Conservation (phyloP, 805 yeast genomes). For the Candida orba region DNA sequence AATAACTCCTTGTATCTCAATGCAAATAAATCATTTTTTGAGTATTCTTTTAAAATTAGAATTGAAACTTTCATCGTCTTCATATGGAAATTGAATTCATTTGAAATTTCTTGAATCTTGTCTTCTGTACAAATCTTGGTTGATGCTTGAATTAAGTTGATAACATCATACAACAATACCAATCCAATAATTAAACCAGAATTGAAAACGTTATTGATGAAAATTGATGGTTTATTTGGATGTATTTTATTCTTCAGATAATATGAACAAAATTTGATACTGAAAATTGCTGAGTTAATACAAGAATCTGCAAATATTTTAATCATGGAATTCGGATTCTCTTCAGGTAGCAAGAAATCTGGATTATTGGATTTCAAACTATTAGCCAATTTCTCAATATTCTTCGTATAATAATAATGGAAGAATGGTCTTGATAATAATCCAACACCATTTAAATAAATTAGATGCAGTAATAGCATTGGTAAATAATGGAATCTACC, state of each 20-base stretch:
- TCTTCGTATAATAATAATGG: constrained; percentile 18
- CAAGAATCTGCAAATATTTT: constrained; percentile 23
- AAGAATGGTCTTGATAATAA: constrained; percentile 31
- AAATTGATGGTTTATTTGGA: constrained; percentile 25
- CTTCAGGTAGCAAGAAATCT: background rate
- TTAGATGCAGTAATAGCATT: constrained; percentile 25
- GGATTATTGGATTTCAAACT: background rate
- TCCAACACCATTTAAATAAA: constrained; percentile 26
- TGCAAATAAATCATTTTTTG: background rate
- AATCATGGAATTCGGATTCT: background rate
- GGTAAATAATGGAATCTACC: constrained; percentile 2
- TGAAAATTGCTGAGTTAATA: constrained; percentile 24
- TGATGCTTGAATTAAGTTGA: background rate
- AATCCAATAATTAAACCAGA: constrained; percentile 27
- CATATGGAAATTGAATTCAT: background rate
- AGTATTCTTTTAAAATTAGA: background rate
- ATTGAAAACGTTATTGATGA: constrained; percentile 23
- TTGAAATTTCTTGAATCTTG: background rate
- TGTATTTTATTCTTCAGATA: constrained; percentile 13
- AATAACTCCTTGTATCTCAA: background rate
- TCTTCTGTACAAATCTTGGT: background rate
- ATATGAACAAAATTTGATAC: constrained; percentile 21
- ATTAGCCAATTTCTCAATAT: background rate
- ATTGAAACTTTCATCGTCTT: background rate
- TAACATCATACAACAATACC: background rate